These are phyloP conservation scores for Pluteus cervinus DNA, from an alignment of 768 basidiomycete species.

Conservation along the genomic window DNA sequence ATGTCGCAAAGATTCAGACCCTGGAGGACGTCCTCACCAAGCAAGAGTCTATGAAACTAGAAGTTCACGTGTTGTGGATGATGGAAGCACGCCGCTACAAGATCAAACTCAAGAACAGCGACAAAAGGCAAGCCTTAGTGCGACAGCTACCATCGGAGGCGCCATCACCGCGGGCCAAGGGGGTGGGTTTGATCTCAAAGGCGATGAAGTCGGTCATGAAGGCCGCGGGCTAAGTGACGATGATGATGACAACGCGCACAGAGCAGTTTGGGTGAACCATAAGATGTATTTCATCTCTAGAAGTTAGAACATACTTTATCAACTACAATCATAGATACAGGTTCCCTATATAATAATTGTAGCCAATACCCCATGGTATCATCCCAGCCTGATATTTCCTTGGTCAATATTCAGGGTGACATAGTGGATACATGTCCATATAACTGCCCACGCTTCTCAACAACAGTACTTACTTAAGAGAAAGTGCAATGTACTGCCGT, in stretches of 20 bases:
- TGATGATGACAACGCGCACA: constrained; percentile 66
- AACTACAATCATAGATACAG: too few relatives aligned
- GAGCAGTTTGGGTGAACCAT: too few relatives aligned
- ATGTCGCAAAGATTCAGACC: constrained; percentile 77
- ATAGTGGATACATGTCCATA: too few relatives aligned
- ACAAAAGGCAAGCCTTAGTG: constrained; percentile 5
- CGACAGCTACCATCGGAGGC: constrained; percentile 9
- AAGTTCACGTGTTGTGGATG: constrained; percentile 65
- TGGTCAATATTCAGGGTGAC: too few relatives aligned
- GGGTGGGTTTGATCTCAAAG: constrained; percentile 6
- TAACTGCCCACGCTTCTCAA: too few relatives aligned
- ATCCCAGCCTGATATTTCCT: too few relatives aligned
- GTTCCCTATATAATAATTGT: too few relatives aligned
- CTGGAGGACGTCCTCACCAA: constrained; percentile 79
- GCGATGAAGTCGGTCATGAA: constrained; percentile 23
- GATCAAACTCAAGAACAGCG: constrained; percentile 13
- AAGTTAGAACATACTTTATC: too few relatives aligned
- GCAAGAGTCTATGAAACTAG: constrained; percentile 77
- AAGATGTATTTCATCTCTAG: too few relatives aligned
- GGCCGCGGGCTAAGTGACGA: constrained; percentile 39
- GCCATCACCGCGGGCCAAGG: constrained; percentile 6
- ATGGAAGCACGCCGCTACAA: constrained; percentile 63
- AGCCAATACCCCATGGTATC: too few relatives aligned
- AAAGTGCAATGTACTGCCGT: too few relatives aligned
- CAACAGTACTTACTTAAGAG: too few relatives aligned